Evolutionary conservation across 2,329 filamentous ascomycete species (phyloP).

Genomic region (Clarireedia homoeocarpa): DNA sequence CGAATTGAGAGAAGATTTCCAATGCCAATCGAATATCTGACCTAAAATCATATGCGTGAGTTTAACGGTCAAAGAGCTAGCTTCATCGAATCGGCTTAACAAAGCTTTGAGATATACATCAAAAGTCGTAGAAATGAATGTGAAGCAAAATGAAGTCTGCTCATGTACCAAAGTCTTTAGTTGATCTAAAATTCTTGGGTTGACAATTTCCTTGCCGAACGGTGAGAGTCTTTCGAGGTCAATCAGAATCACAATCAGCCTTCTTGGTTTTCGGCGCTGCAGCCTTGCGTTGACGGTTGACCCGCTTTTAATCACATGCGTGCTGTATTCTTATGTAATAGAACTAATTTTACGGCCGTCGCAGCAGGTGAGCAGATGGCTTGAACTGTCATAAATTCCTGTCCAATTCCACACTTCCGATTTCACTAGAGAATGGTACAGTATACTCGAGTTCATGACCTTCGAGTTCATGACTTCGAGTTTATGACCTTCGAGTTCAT

Average conservation of each 20-base stretch:
- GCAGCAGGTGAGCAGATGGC: too few species aligned
- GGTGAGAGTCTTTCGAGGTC: background rate
- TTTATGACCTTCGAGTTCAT: too few species aligned
- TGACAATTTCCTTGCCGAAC: background rate
- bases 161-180: too few species aligned
- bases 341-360: too few species aligned
- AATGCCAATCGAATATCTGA: background rate
- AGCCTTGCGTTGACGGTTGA: background rate
- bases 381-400: too few species aligned
- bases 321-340: too few species aligned
- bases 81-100: slow-evolving; percentile 1
- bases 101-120: background rate
- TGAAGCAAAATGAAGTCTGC: background rate
- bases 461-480: too few species aligned
- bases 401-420: too few species aligned
- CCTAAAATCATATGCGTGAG: background rate
- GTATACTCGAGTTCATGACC: too few species aligned
- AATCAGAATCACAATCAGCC: background rate
- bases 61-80: slow-evolving; percentile 2
- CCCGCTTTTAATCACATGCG: background rate
- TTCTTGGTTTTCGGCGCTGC: background rate
- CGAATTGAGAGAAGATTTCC: background rate
- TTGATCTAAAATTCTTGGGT: background rate
- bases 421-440: too few species aligned
- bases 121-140: background rate